Percentiles rank a stretch among this genome's conserved stretches.
Conservation (phyloP, 306 rosid genomes). For the Mucuna pruriens region DNA sequence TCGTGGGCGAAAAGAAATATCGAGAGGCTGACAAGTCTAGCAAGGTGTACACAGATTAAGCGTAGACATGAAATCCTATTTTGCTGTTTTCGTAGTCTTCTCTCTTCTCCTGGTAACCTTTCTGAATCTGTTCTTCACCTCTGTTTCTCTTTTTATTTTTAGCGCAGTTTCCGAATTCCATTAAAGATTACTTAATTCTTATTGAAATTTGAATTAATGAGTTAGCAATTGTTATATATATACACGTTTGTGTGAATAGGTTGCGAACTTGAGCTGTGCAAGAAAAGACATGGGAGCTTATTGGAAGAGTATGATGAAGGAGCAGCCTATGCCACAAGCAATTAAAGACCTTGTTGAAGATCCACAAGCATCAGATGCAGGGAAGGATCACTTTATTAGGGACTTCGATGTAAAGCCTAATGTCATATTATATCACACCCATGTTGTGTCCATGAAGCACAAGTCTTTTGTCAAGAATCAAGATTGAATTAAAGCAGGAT, state of each 20-base stretch:
- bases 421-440: constrained; percentile 60
- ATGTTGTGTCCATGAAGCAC: constrained; percentile 20
- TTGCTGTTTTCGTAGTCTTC: constrained; percentile 40
- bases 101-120: constrained; percentile 63
- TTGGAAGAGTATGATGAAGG: constrained; percentile 66
- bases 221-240: neutral
- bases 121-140: neutral
- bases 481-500: neutral
- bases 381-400: constrained; percentile 44
- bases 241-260: constrained; percentile 33
- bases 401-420: constrained; percentile 56
- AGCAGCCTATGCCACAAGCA: constrained; percentile 65
- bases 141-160: too few relatives aligned
- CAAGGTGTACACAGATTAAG: neutral
- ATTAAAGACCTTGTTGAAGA: constrained; percentile 53
- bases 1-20: neutral
- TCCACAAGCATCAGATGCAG: constrained; percentile 29
- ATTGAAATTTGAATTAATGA: neutral
- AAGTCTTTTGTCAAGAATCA: constrained; percentile 2
- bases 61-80: constrained; percentile 52
- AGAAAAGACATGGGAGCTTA: constrained; percentile 57
- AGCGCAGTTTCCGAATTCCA: too few relatives aligned
- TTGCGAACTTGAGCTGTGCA: constrained; percentile 40
- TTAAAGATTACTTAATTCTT: neutral
- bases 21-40: constrained; percentile 33